Percentiles rank a stretch among this genome's conserved stretches.
phyloP scores from a whole-genome alignment of 495 filamentous ascomycete genomes.

The Daldinia loculata region DNA sequence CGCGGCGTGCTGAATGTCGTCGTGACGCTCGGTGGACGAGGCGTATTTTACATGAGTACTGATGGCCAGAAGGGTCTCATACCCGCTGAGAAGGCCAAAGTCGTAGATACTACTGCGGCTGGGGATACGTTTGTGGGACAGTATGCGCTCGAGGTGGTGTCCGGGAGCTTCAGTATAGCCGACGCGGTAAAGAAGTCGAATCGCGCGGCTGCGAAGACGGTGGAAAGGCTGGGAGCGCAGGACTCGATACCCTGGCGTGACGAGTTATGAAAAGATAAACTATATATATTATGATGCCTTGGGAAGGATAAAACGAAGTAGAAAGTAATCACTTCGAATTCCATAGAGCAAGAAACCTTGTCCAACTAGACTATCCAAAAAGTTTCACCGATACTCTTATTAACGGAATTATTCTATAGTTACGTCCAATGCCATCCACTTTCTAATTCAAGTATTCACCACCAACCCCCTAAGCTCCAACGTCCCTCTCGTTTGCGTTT shows the following conservation, averaged over 20 bases:
- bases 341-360: background rate
- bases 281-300: background rate
- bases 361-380: constrained; percentile 27
- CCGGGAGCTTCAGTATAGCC: constrained; percentile 60
- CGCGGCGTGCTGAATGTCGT: constrained; percentile 79
- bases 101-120: constrained; percentile 93
- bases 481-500: constrained; percentile 31
- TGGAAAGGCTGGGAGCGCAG: constrained; percentile 83
- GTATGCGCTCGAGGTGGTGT: constrained; percentile 75
- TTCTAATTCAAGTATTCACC: constrained; percentile 16
- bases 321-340: background rate
- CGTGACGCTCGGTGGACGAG: constrained; percentile 83
- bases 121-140: constrained; percentile 94
- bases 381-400: constrained; percentile 6
- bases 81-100: constrained; percentile 67
- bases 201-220: constrained; percentile 75
- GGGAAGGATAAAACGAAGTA: background rate
- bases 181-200: constrained; percentile 74
- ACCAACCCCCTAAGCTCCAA: constrained; percentile 42
- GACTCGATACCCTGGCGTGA: constrained; percentile 87
- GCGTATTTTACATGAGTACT: constrained; percentile 66
- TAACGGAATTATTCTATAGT: constrained; percentile 4
- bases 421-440: background rate
- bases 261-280: constrained; percentile 62
- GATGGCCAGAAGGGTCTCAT: constrained; percentile 57